A percentile compares a stretch with the other conserved stretches of the same genome.
These are phyloP conservation scores for Umbelopsis vinacea DNA, from an alignment of 192 early-diverging fungal species.

Conservation along the genomic window DNA sequence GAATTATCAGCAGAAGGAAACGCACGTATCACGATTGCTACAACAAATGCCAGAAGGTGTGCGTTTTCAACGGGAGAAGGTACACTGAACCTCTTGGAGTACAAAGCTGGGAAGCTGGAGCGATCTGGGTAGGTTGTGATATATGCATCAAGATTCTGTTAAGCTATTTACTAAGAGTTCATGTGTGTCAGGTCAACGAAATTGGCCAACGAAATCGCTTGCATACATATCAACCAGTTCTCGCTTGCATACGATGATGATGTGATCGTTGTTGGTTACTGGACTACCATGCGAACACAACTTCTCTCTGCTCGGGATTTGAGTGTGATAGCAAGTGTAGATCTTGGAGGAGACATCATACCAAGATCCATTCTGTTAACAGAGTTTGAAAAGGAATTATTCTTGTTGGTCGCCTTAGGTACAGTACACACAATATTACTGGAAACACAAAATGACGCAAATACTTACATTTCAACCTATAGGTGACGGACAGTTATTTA, in stretches of 20 bases:
- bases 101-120: slow-evolving; percentile 44
- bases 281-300: slow-evolving; percentile 67
- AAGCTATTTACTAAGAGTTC: too few species aligned
- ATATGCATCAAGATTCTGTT: neutral
- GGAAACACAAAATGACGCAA: neutral
- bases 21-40: slow-evolving; percentile 61
- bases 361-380: slow-evolving; percentile 75
- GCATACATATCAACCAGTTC: slow-evolving; percentile 67
- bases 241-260: slow-evolving; percentile 32
- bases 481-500: slow-evolving; percentile 85
- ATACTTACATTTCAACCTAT: neutral
- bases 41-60: slow-evolving; percentile 62
- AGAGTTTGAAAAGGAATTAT: slow-evolving; percentile 71
- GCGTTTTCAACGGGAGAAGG: slow-evolving; percentile 64
- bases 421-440: neutral
- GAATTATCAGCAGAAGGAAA: slow-evolving; percentile 54
- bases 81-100: slow-evolving; percentile 61
- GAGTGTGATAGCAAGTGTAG: slow-evolving; percentile 47
- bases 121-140: slow-evolving; percentile 46
- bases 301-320: slow-evolving; percentile 66
- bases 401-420: slow-evolving; percentile 79
- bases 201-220: slow-evolving; percentile 73
- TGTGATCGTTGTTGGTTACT: slow-evolving; percentile 74
- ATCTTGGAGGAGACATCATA: slow-evolving; percentile 59
- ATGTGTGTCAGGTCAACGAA: slow-evolving; percentile 32